Conservation (phyloP, 306 rosid species). For the Fragaria vesca region DNA sequence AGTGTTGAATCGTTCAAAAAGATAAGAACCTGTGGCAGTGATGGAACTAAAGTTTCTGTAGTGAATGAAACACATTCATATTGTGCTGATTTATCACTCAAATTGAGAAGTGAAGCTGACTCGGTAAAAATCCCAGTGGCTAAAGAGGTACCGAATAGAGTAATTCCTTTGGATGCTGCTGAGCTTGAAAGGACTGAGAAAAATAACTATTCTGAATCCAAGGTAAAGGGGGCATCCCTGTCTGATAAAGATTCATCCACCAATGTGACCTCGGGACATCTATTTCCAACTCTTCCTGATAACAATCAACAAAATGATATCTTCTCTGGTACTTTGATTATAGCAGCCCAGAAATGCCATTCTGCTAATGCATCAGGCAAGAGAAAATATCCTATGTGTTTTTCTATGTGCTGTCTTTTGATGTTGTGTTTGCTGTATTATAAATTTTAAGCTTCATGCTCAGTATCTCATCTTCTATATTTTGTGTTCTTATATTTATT, state of each 20-base stretch:
- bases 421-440: background rate
- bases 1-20: slow-evolving; percentile 33
- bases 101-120: slow-evolving; percentile 23
- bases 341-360: slow-evolving; percentile 26
- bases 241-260: slow-evolving; percentile 12
- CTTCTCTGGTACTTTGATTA: slow-evolving; percentile 13
- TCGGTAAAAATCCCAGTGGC: background rate
- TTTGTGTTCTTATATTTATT: slow-evolving; percentile 20
- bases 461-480: slow-evolving; percentile 11
- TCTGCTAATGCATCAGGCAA: slow-evolving; percentile 36
- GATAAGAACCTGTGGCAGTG: slow-evolving; percentile 7
- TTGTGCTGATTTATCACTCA: slow-evolving; percentile 6
- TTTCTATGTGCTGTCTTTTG: slow-evolving; percentile 6
- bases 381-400: slow-evolving; percentile 10
- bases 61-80: slow-evolving; percentile 20
- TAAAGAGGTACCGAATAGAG: background rate
- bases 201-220: slow-evolving; percentile 24
- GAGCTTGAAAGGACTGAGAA: slow-evolving; percentile 24
- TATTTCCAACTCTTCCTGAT: slow-evolving; percentile 8
- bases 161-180: slow-evolving; percentile 26
- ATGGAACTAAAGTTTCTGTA: slow-evolving; percentile 19
- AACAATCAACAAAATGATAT: slow-evolving; percentile 18
- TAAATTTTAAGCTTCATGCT: background rate
- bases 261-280: slow-evolving; percentile 21
- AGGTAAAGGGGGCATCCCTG: slow-evolving; percentile 11